Evolutionary conservation across 106 monocot genomes (phyloP).

Genomic region (Xerophyta viscosa): DNA sequence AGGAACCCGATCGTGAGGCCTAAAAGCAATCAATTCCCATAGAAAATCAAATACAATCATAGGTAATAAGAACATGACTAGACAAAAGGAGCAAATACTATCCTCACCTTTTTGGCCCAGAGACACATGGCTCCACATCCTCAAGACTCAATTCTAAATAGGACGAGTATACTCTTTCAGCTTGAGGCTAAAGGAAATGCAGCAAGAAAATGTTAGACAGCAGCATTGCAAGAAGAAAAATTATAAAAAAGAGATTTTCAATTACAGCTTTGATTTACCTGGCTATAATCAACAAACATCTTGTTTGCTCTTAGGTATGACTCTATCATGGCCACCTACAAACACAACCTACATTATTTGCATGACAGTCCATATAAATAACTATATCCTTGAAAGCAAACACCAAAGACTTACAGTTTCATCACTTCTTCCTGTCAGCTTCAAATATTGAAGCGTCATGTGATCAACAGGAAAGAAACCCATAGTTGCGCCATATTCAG

Average conservation of each 20-base stretch:
- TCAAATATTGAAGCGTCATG: constrained; percentile 75
- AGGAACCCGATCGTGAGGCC: constrained; percentile 83
- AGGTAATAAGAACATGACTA: too few species aligned
- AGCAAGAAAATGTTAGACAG: too few species aligned
- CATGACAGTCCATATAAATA: too few species aligned
- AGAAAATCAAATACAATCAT: too few species aligned
- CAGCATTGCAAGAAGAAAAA: too few species aligned
- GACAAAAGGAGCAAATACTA: too few species aligned
- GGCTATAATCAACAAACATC: constrained; percentile 88
- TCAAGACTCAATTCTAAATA: constrained; percentile 78
- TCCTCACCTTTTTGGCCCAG: constrained; percentile 86
- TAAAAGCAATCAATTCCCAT: too few species aligned
- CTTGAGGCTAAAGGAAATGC: constrained; percentile 72
- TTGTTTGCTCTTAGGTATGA: constrained; percentile 85
- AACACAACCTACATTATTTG: too few species aligned
- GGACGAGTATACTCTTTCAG: constrained; percentile 74
- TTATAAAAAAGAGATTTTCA: too few species aligned
- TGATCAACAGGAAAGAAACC: constrained; percentile 98
- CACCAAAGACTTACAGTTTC: constrained; percentile 57
- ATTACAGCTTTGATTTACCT: too few species aligned
- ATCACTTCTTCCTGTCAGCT: constrained; percentile 87
- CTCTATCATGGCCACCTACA: constrained; percentile 85
- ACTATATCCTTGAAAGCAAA: neutral
- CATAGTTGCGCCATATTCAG: constrained; percentile 98
- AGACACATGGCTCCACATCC: constrained; percentile 85